These are phyloP conservation scores for Bassia scoparia DNA, from an alignment of 148 eudicot species.

Conservation along the genomic window DNA sequence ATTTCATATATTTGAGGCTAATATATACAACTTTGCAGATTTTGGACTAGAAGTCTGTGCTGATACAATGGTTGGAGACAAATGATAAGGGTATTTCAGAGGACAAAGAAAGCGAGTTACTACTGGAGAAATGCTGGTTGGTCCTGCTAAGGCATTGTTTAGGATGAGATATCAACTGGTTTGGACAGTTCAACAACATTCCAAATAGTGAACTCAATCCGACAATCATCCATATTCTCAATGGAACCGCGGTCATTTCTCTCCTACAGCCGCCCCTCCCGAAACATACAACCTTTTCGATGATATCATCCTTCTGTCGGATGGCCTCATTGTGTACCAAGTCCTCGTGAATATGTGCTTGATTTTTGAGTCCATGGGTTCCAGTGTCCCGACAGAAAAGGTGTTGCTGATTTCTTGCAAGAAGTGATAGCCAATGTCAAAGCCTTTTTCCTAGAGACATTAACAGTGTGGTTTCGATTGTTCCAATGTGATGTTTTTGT, in stretches of 20 bases:
- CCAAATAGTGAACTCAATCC: conserved; percentile 64
- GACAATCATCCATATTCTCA: conserved; percentile 63
- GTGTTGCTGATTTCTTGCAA: conserved; percentile 77
- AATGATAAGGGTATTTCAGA: conserved; percentile 69
- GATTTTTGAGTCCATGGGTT: conserved; percentile 74
- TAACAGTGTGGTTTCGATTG: neutral
- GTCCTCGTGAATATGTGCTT: conserved; percentile 65
- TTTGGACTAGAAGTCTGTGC: conserved; percentile 71
- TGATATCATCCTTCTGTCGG: conserved; percentile 68
- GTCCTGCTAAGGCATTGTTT: conserved; percentile 64
- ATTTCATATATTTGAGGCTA: neutral
- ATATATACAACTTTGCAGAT: conserved; percentile 32
- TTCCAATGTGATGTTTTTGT: neutral
- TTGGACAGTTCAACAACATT: conserved; percentile 81
- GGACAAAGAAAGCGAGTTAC: conserved; percentile 82
- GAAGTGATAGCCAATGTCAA: conserved; percentile 43
- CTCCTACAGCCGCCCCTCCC: conserved; percentile 87
- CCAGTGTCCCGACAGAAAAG: conserved; percentile 72
- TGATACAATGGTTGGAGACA: conserved; percentile 79
- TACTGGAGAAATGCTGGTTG: conserved; percentile 86
- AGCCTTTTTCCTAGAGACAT: neutral
- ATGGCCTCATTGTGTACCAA: conserved; percentile 66
- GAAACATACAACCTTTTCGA: conserved; percentile 81
- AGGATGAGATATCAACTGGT: conserved; percentile 93
- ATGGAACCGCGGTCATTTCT: conserved; percentile 72